Conservation (phyloP, 192 early-diverging fungal genomes). For the Coemansia sp. region DNA sequence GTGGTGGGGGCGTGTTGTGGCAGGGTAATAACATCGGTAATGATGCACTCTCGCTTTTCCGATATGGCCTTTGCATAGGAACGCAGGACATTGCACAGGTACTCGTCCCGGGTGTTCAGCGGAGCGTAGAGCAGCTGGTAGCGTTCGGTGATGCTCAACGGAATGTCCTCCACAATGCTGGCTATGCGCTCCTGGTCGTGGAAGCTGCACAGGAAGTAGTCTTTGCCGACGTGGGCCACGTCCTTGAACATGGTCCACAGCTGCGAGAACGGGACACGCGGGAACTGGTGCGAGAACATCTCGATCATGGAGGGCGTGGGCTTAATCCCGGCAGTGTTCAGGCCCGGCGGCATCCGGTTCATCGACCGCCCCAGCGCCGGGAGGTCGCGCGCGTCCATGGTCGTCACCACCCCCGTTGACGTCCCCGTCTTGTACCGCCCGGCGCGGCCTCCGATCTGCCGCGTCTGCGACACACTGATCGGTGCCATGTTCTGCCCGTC, state of each 20-base stretch:
- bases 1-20: slow-evolving; percentile 23
- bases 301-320: slow-evolving; percentile 72
- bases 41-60: slow-evolving; percentile 18
- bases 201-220: slow-evolving; percentile 78
- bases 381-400: slow-evolving; percentile 28
- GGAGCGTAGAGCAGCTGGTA: slow-evolving; percentile 68
- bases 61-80: slow-evolving; percentile 32
- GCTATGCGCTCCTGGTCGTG: slow-evolving; percentile 59
- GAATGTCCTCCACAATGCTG: slow-evolving; percentile 54
- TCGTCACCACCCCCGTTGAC: slow-evolving; percentile 63
- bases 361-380: slow-evolving; percentile 14
- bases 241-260: slow-evolving; percentile 74
- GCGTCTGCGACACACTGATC: slow-evolving; percentile 71
- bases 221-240: slow-evolving; percentile 55
- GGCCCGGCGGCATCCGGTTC: slow-evolving; percentile 20
- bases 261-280: slow-evolving; percentile 53
- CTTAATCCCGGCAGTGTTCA: slow-evolving; percentile 61
- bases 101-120: slow-evolving; percentile 37
- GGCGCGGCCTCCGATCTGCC: slow-evolving; percentile 92
- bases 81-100: slow-evolving; percentile 6
- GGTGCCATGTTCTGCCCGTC: slow-evolving; percentile 55
- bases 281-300: slow-evolving; percentile 64
- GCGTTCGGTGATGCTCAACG: slow-evolving; percentile 59
- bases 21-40: slow-evolving; percentile 53
- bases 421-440: slow-evolving; percentile 75